Evolutionary conservation across 2,329 filamentous ascomycete genomes (phyloP), one percentile per base, ranked within the genome.

Genomic region (Diaporthe vexans): DNA sequence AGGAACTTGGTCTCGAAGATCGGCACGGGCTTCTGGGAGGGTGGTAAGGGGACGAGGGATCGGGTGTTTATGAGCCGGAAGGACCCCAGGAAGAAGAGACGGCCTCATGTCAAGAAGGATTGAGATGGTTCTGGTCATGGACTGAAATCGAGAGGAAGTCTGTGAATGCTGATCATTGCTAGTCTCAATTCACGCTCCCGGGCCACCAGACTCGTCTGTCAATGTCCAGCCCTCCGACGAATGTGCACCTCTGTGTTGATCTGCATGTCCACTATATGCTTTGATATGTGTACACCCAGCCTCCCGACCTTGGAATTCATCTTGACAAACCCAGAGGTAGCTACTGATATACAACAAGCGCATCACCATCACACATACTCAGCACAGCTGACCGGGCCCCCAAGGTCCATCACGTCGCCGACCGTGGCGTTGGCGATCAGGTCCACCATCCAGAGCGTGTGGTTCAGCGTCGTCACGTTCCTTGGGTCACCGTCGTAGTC

Each of bases 21-120:
- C 79, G 90, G 90, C 4, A 83, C 81, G 57, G 94, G 94, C 0
- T 97, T 95, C 83, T 97, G 94, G 94, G 94, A 97, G 85, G 94
- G 94, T 15, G 94, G 94, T 1, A 94, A 93, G 81, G 94, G 94
- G 1, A 95, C 94, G n/a, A 86, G 94, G 75, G 93, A 95, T 80
- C 90, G 87, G 82, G 84, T 84, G 43, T 84, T 88, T 79, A 95
- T 95, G 94, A 94, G 91, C 79, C 87, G 91, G 75, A 95, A 94
- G 83, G 93, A 95, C 82, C 91, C 91, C 79, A 88, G 93, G 79
- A 95, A 95, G 86, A 91, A 91, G 81, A 92, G 91, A 81, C 86
- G 93, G 69, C 80, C 90, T 54, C 90, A 89, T 15, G 85, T 84
- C 2, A 80, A 79, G 7, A 83, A 81, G 73, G 80, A 80, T 33